Evolutionary conservation across 2,329 filamentous ascomycete species (phyloP).

Genomic region (Xylariaceae sp.): DNA sequence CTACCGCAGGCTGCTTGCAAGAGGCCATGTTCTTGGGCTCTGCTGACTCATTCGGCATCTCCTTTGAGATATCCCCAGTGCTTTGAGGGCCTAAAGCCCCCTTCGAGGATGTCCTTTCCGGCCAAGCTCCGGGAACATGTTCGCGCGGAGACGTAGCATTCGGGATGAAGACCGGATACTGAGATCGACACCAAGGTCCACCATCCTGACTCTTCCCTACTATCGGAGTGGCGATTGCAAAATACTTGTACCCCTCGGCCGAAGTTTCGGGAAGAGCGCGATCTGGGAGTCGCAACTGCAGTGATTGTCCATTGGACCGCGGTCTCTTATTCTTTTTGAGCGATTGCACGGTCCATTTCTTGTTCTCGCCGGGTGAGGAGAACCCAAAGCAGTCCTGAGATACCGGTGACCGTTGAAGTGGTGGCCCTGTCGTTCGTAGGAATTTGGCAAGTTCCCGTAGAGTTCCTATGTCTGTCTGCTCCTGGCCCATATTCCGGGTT

Average conservation of each 20-base stretch:
- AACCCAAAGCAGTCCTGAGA: slow-evolving; percentile 14
- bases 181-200: slow-evolving; percentile 15
- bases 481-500: slow-evolving; percentile 9
- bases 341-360: slow-evolving; percentile 16
- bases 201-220: slow-evolving; percentile 1
- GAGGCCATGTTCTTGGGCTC: too few relatives aligned
- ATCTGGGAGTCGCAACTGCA: slow-evolving; percentile 10
- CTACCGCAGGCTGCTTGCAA: too few relatives aligned
- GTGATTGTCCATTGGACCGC: slow-evolving; percentile 12
- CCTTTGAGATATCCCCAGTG: background rate
- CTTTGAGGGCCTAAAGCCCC: slow-evolving; percentile 1
- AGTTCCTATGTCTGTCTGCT: slow-evolving; percentile 13
- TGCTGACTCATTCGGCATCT: background rate
- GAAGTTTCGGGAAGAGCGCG: slow-evolving; percentile 13
- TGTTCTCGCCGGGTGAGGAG: slow-evolving; percentile 1
- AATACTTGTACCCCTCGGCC: slow-evolving; percentile 11
- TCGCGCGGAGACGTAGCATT: slow-evolving; percentile 1
- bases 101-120: slow-evolving; percentile 16
- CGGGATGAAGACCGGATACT: slow-evolving; percentile 16
- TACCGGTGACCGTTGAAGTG: slow-evolving; percentile 5
- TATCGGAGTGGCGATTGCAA: slow-evolving; percentile 13
- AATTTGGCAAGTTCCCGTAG: slow-evolving; percentile 18
- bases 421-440: slow-evolving; percentile 19
- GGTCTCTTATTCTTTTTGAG: slow-evolving; percentile 9
- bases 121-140: slow-evolving; percentile 10